Base-by-base conservation (phyloP, 2,329 filamentous ascomycete species). In the Penicillium sp. region DNA sequence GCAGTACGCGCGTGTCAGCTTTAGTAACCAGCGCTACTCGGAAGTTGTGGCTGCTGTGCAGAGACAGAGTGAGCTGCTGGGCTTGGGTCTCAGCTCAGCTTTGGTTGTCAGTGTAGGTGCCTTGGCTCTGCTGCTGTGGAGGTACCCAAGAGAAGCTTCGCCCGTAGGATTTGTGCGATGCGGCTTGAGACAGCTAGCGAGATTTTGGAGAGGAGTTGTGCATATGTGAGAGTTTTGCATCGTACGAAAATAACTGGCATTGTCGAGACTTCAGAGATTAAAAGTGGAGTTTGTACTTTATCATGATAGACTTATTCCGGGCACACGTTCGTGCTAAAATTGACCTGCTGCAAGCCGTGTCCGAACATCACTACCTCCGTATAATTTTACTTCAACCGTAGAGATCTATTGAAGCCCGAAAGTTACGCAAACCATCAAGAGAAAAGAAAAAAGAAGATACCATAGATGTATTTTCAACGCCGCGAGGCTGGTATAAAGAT, bases 1-100 rank as follows among this genome's bases (percentile, higher is more conserved):
- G 2, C 91, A 96, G 76, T 99, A 99, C 71, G 87, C 90, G 1
- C 84, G 93, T 21, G 88, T 99, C 9, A 96, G 92, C 65, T 99
- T 99, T 72, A 91, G 91, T 57, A 97, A 96, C 68, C 89, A 96
- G 76, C 81, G 90, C 21, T 99, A 99, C 74, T 90, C 90, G 0
- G 88, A 96, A 59, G 90, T 98, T 3, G 83, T 91, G 33, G 79
- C 78, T 39, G 84, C 83, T 63, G 91, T 89, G 55, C 83, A 88
- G 54, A 76, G 83, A 54, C 92, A 96, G 73, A 87, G 88, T 2
- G 78, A 77, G 60, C 73, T 89, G 5, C 75, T 92, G 31, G 74
- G 84, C 46, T 61, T 71, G 8, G 66, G 70, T 5, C 52, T 77
- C 31, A 61, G 65, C 1, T 66, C 68, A 14, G 67, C 63, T 2